Evolutionary conservation across 208 protist genomes (phyloP).

Genomic region (Strigomonas galati): DNA sequence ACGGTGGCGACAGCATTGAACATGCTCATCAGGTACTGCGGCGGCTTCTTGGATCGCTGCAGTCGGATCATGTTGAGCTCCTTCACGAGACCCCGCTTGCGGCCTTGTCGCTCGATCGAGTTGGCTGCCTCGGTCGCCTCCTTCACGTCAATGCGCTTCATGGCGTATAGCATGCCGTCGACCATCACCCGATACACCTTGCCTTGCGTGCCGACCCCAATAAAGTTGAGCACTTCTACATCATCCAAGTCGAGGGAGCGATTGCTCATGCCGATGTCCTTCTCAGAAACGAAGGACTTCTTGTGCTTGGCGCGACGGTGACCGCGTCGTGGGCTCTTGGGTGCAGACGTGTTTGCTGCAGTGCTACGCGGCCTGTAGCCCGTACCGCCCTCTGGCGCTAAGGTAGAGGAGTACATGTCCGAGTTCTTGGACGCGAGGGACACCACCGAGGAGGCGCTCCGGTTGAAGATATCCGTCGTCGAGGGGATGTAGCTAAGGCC

Average conservation of each 20-base stretch:
- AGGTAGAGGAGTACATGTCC: too few relatives aligned
- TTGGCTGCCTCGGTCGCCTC: constrained; percentile 70
- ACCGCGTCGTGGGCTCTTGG: too few relatives aligned
- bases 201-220: constrained; percentile 77
- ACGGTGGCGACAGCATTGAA: constrained; percentile 76
- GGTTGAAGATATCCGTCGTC: too few relatives aligned
- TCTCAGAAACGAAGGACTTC: constrained; percentile 31
- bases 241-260: constrained; percentile 70
- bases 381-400: too few relatives aligned
- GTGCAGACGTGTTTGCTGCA: too few relatives aligned
- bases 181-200: constrained; percentile 71
- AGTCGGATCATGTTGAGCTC: constrained; percentile 83
- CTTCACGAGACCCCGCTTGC: constrained; percentile 81
- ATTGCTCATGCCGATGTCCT: constrained; percentile 75
- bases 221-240: constrained; percentile 54
- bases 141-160: constrained; percentile 82
- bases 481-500: too few relatives aligned
- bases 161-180: constrained; percentile 73
- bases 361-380: too few relatives aligned
- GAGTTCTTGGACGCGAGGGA: too few relatives aligned
- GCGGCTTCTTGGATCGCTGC: constrained; percentile 30
- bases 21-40: constrained; percentile 75
- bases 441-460: too few relatives aligned
- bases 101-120: constrained; percentile 71
- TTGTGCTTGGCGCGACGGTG: not conserved